A percentile compares a stretch with the other conserved stretches of the same genome.
Evolutionary conservation across 495 filamentous ascomycete species (phyloP).

Genomic region (Aspergillus sclerotiicarbonarius): DNA sequence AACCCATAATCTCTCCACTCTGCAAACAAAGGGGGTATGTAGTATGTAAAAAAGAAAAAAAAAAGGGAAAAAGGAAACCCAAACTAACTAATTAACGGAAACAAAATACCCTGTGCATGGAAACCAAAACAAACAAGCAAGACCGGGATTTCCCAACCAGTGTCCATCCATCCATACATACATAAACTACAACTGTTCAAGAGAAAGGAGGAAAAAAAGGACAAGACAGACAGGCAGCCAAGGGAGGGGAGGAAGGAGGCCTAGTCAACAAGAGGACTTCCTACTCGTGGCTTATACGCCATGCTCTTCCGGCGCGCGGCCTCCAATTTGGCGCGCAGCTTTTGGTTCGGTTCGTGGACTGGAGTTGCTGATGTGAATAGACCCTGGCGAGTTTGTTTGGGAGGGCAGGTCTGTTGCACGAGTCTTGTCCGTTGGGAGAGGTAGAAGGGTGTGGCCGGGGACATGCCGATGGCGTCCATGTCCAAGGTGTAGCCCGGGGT

Average conservation of each 20-base stretch:
- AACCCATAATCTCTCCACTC: not conserved
- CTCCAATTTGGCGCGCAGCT: slow-evolving; percentile 65
- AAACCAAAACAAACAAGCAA: slow-evolving; percentile 7
- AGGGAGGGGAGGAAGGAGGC: not conserved
- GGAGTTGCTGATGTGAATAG: slow-evolving; percentile 36
- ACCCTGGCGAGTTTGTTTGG: slow-evolving; percentile 54
- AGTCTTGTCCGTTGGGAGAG: slow-evolving; percentile 53
- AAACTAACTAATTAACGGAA: not conserved
- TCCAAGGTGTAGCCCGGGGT: slow-evolving; percentile 38
- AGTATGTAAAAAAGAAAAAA: not conserved
- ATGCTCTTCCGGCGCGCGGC: slow-evolving; percentile 76
- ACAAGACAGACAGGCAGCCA: too few relatives aligned
- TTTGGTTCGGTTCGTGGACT: slow-evolving; percentile 35
- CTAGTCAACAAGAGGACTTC: slow-evolving; percentile 61
- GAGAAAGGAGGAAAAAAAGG: too few relatives aligned
- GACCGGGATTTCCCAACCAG: not conserved
- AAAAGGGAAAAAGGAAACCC: not conserved
- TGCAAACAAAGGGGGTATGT: not conserved
- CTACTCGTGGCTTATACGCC: slow-evolving; percentile 75
- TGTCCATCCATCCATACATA: not conserved
- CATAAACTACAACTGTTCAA: not conserved
- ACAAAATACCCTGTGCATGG: slow-evolving; percentile 4
- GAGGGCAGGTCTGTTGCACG: slow-evolving; percentile 71
- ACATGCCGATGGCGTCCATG: slow-evolving; percentile 45
- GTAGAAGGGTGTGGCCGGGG: slow-evolving; percentile 55